Conservation (phyloP, 192 early-diverging fungal genomes). For the Piromyces finnis region DNA sequence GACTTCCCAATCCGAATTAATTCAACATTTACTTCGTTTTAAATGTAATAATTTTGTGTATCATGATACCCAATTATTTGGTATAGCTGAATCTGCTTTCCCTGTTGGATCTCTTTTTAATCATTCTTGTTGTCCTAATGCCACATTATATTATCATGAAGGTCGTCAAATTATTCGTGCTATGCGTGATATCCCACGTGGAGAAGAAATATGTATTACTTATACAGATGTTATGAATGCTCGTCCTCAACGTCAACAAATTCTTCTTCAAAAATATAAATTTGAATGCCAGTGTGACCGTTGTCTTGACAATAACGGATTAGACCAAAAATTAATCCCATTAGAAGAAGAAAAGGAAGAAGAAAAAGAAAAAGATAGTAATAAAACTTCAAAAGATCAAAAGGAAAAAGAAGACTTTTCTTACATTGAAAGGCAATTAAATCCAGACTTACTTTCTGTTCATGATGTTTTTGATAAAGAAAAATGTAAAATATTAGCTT, state of each 20-base stretch:
- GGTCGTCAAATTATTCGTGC: slow-evolving; percentile 23
- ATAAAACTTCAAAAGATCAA: background rate
- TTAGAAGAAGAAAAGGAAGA: background rate
- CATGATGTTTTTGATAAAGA: background rate
- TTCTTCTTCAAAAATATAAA: slow-evolving; percentile 21
- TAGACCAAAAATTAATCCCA: background rate
- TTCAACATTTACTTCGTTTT: slow-evolving; percentile 33
- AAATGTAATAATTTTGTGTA: slow-evolving; percentile 45
- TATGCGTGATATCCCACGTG: slow-evolving; percentile 24
- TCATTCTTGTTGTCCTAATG: slow-evolving; percentile 49
- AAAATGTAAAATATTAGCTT: background rate
- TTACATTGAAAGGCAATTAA: background rate
- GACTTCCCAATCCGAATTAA: slow-evolving; percentile 3
- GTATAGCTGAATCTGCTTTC: slow-evolving; percentile 36
- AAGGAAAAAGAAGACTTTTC: background rate
- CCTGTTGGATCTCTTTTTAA: slow-evolving; percentile 44
- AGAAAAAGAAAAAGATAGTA: background rate
- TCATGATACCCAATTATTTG: slow-evolving; percentile 37
- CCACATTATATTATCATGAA: slow-evolving; percentile 29
- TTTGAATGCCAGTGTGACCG: slow-evolving; percentile 25
- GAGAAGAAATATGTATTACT: slow-evolving; percentile 28
- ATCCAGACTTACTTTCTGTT: background rate
- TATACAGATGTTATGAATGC: slow-evolving; percentile 33
- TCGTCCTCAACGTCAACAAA: slow-evolving; percentile 5
- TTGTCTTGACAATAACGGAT: slow-evolving; percentile 6